phyloP scores from a whole-genome alignment of 192 early-diverging fungal species.

The Funneliformis mosseae region DNA sequence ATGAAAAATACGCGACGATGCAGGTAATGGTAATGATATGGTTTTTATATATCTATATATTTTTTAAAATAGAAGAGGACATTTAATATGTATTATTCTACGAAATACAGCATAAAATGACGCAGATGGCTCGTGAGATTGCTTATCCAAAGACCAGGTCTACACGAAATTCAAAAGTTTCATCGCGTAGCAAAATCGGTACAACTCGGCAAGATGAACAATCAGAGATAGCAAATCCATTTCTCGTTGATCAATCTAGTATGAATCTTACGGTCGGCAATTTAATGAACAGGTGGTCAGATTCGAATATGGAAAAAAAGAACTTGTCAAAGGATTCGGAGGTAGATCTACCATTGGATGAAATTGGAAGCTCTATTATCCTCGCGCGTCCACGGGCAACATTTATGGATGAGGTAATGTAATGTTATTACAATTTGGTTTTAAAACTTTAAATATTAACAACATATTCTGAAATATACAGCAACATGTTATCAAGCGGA shows the following conservation, averaged over 20 bases:
- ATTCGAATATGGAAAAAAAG: not conserved
- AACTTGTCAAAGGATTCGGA: not conserved
- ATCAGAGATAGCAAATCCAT: not conserved
- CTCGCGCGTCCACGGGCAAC: not conserved
- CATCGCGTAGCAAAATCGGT: too few species aligned
- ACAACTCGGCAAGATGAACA: not conserved
- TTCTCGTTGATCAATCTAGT: not conserved
- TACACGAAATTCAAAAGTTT: not conserved
- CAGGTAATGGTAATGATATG: too few species aligned
- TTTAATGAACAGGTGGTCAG: not conserved
- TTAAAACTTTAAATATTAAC: too few species aligned
- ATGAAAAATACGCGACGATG: constrained; percentile 20
- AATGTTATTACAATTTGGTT: too few species aligned
- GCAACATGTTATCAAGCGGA: not conserved
- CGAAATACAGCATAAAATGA: not conserved
- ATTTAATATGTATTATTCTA: not conserved
- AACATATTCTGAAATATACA: not conserved
- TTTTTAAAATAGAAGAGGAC: not conserved
- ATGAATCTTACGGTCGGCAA: not conserved
- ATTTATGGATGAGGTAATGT: not conserved
- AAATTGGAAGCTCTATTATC: too few species aligned
- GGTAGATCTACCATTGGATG: not conserved
- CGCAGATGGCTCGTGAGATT: not conserved
- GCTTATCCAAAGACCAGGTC: not conserved
- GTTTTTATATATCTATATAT: too few species aligned